phyloP scores from a whole-genome alignment of 2,329 filamentous ascomycete species.

The Colletotrichum tofieldiae region DNA sequence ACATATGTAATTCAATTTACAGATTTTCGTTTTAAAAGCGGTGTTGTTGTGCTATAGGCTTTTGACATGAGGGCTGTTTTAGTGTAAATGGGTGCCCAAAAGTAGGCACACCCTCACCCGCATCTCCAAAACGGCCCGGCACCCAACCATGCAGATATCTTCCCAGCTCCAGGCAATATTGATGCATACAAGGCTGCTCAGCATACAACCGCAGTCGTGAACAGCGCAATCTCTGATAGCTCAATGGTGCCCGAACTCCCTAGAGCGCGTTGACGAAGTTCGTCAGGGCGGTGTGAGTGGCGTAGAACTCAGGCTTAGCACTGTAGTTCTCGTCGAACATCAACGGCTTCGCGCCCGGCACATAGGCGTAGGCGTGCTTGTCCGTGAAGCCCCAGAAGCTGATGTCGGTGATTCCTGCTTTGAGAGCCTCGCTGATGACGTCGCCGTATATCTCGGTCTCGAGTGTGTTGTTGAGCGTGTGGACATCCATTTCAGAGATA shows the following conservation, averaged over 20 bases:
- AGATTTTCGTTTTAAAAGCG: too few relatives aligned
- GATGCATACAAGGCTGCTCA: too few relatives aligned
- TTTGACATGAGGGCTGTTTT: too few relatives aligned
- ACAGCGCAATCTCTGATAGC: background rate
- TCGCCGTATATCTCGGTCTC: conserved; percentile 72
- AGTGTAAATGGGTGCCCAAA: too few relatives aligned
- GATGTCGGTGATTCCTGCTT: conserved; percentile 72
- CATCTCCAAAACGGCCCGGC: too few relatives aligned
- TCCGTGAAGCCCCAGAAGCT: conserved; percentile 74
- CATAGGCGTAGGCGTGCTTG: conserved; percentile 62
- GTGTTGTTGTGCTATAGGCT: too few relatives aligned
- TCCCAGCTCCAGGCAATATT: too few relatives aligned
- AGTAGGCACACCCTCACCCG: too few relatives aligned
- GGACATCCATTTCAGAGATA: conserved; percentile 78
- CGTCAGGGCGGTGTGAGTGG: conserved; percentile 15
- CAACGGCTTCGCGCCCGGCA: conserved; percentile 63
- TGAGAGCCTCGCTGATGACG: conserved; percentile 71
- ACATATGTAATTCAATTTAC: too few relatives aligned
- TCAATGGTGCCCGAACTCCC: background rate
- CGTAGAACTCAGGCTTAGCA: conserved; percentile 62
- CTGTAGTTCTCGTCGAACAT: conserved; percentile 68
- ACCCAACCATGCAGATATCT: too few relatives aligned
- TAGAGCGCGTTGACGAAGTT: conserved; percentile 1
- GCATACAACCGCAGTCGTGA: background rate
- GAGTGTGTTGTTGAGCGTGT: conserved; percentile 58